A percentile compares a stretch with the other conserved stretches of the same genome.
These are phyloP conservation scores for Tetrahymena malaccensis DNA, from an alignment of 73 alveolate genomes.

Conservation along the genomic window DNA sequence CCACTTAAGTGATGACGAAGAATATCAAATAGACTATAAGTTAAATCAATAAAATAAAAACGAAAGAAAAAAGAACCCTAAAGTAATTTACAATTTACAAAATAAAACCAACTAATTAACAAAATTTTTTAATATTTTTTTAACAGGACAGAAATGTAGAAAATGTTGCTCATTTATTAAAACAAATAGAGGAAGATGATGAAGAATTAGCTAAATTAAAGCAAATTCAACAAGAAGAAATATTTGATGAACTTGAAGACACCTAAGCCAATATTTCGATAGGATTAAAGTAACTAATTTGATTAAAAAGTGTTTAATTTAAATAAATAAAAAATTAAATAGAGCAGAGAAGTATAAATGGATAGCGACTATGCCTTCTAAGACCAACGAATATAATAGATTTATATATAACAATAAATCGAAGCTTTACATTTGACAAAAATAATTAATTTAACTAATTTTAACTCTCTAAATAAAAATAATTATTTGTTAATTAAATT, in stretches of 20 bases:
- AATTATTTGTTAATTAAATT: neutral
- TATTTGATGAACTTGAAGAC: constrained; percentile 3
- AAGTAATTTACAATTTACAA: neutral
- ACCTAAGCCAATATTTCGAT: neutral
- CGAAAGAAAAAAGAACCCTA: neutral
- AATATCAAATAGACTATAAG: neutral
- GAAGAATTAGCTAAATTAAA: neutral
- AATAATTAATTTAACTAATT: neutral
- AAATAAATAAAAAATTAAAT: neutral
- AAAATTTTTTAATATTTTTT: neutral
- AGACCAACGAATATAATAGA: constrained; percentile 33
- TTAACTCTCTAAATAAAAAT: too few species aligned
- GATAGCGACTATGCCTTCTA: constrained; percentile 35
- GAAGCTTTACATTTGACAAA: constrained; percentile 1
- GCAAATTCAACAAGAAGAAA: neutral
- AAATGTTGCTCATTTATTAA: constrained; percentile 4
- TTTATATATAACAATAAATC: constrained; percentile 12
- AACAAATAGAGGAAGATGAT: constrained; percentile 34
- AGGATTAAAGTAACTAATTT: constrained; percentile 3
- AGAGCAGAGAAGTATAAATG: constrained; percentile 32
- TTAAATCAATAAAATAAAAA: too few species aligned
- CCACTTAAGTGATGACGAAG: constrained; percentile 35
- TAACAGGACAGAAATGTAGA: neutral
- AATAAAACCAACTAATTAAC: neutral
- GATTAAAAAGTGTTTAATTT: neutral